Base-by-base conservation (phyloP, 176 grass and related monocot genomes). In the Melocanna baccifera region DNA sequence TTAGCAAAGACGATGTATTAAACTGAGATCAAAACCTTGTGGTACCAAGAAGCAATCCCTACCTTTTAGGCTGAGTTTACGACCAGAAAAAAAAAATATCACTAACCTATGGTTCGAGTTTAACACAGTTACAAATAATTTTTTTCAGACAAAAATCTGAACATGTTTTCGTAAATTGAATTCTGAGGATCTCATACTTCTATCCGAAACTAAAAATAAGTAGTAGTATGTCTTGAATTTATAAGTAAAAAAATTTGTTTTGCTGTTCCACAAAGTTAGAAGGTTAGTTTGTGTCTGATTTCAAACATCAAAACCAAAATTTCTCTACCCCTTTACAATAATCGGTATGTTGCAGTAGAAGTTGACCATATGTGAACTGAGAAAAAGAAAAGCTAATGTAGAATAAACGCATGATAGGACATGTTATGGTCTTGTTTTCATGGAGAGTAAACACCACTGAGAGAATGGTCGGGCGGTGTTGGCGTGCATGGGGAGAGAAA, bases 301-400 rank as follows among this genome's bases (percentile, higher is more conserved):
- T 58, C 50, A 56, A 82, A 56, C 12, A 77, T 20, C 3, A 69
- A 32, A 2, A 86, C 16, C 3, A 69, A 56, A 67, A 80, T 26
- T 63, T 25, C 3, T 57, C 45, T 47, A 30, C 23, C 1, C 59
- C 2, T 47, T 47, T 23, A 32, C 23, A 50, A 59, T 32, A 32
- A 65, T 6, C 45, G 37, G 29, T 22, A 67, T 79, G 29, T 47
- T 80, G 39, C 12, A 12, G 36, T 16, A 88, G 43, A 57, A 80
- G 36, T 11, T 73, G 20, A 41, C 25, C 42, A 57, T 66, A 73
- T 80, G 46, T 80, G 37, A 89, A 79, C 10, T 72, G 22, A 79
- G 71, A n/a, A 62, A 46, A 67, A 79, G 71, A n/a, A 62, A 46
- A 67, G 28, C 58, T 78, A 59, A 70, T 70, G 75, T 3, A 30